phyloP scores from a whole-genome alignment of 1,284 basidiomycete genomes.

The Butyriboletus appendiculatus region DNA sequence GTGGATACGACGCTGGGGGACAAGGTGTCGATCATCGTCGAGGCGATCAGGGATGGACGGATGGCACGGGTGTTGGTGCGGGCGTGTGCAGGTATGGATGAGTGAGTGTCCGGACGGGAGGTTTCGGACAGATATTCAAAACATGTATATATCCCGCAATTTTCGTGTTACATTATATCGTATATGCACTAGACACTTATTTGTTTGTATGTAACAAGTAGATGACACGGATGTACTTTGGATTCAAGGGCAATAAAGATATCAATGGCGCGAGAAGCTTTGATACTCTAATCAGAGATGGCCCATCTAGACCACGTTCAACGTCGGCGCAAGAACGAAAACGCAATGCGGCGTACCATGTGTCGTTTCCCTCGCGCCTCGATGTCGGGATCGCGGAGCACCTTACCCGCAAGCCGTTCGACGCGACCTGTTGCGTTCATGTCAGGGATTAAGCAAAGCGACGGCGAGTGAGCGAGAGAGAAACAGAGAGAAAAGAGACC shows the following conservation, averaged over 20 bases:
- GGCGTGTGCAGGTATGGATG: slow-evolving; percentile 42
- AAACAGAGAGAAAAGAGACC: no score
- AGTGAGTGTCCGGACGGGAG: background rate
- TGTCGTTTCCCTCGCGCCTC: slow-evolving; percentile 22
- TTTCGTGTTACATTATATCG: background rate
- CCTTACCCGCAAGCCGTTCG: slow-evolving; percentile 19
- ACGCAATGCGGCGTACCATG: slow-evolving; percentile 10
- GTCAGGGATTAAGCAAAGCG: background rate
- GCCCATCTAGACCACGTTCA: background rate
- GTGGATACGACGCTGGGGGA: slow-evolving; percentile 62
- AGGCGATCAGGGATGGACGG: slow-evolving; percentile 74
- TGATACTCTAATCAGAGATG: background rate
- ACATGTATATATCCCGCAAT: slow-evolving; percentile 1
- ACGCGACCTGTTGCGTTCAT: slow-evolving; percentile 6
- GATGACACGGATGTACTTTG: no score
- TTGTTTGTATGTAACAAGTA: background rate
- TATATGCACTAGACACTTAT: background rate
- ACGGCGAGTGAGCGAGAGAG: no score
- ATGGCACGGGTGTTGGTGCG: slow-evolving; percentile 58
- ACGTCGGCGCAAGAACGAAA: background rate
- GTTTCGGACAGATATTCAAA: background rate
- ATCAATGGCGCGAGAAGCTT: no score
- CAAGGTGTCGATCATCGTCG: slow-evolving; percentile 67
- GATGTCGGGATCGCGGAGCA: slow-evolving; percentile 22
- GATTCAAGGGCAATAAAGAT: background rate